A percentile compares a stretch with the other conserved stretches of the same genome.
Conservation (phyloP, 306 rosid species). For the Vachellia collinsii region DNA sequence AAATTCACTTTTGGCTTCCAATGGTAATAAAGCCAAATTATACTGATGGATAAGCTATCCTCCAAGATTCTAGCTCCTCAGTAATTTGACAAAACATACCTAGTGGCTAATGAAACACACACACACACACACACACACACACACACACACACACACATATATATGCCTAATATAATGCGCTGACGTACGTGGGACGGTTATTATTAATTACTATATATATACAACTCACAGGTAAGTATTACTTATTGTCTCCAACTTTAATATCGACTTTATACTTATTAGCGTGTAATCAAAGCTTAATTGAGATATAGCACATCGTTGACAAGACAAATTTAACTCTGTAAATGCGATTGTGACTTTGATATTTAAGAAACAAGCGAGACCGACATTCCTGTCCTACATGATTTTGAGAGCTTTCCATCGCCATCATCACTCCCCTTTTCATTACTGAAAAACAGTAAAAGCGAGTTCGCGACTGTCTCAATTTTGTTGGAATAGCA, state of each 20-base stretch:
- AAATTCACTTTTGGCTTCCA: not conserved
- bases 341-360: not conserved
- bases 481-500: not conserved
- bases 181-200: not conserved
- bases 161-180: not conserved
- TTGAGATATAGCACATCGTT: not conserved
- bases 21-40: not conserved
- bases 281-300: not conserved
- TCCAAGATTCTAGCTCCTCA: not conserved
- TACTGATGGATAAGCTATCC: not conserved
- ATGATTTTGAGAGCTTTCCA: not conserved
- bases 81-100: not conserved
- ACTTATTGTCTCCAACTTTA: not conserved
- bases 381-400: not conserved
- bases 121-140: too few species aligned
- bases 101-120: not conserved
- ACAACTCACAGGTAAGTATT: not conserved
- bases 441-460: not conserved
- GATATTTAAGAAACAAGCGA: slow-evolving; percentile 8
- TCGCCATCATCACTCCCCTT: not conserved
- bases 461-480: not conserved
- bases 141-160: too few species aligned
- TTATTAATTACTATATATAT: not conserved
- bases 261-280: not conserved
- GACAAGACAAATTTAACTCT: not conserved